Evolutionary conservation across 768 basidiomycete species (phyloP), one percentile per base, ranked within the genome.

Genomic region (Suillus plorans): DNA sequence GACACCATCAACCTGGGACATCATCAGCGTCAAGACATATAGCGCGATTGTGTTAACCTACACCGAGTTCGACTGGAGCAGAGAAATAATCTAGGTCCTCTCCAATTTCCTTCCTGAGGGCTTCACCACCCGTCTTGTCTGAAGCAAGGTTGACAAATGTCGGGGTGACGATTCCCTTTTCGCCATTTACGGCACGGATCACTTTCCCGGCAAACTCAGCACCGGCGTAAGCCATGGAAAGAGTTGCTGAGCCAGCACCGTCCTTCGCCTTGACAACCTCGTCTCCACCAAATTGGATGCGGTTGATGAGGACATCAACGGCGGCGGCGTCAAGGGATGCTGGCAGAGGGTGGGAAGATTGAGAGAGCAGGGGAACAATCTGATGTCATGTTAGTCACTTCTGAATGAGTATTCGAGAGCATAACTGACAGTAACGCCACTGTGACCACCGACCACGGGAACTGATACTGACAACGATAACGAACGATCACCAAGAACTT

Each of bases 221-320:
- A 64, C 95, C 97, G 60, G 97, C 93, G 70, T 90, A 94, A 1
- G 95, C 95, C 95, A 98, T 98, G 41, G 93, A 95, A 64, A 97
- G 86, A n/a, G 95, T 97, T 10, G 96, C 96, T 39, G 94, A 95
- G 53, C 97, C 97, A 60, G 83, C 77, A 64, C 89, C 89, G 71
- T 94, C 91, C 82, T 99, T 99, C 52, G 97, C 97, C 81, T 97
- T 92, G 76, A 99, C 97, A 73, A 99, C 96, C 80, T 99, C 96
- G 70, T 97, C 96, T 64, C 95, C 96, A 63, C 96, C 96, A 72
- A 92, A 97, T 77, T 97, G 95, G 71, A 97, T 94, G 69, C 94
- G 91, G 63, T 94, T 83, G 57, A 92, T 82, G 59, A 98, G 84
- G 16, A 82, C 78, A 34, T 88, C 86, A 71, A 87, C 75, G 1